Percentiles rank a stretch among this genome's conserved stretches.
phyloP scores from a whole-genome alignment of 257 asterid species.

The Salvia splendens region DNA sequence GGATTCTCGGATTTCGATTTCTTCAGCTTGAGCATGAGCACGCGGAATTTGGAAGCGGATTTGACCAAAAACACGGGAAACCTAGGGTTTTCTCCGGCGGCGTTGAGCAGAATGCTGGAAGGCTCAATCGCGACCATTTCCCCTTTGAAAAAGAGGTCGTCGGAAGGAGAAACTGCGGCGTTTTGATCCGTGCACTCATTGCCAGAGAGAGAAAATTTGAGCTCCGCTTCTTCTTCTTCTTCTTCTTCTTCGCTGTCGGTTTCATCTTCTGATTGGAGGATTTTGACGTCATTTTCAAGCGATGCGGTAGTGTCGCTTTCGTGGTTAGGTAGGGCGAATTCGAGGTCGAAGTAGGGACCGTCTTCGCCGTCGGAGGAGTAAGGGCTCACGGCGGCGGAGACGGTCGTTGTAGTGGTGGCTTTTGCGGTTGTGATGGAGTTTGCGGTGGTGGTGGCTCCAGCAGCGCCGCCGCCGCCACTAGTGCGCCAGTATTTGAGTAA shows the following conservation, averaged over 20 bases:
- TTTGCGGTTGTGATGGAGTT: constrained; percentile 28
- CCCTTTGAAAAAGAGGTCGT: constrained; percentile 42
- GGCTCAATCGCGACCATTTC: constrained; percentile 44
- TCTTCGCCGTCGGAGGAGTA: constrained; percentile 51
- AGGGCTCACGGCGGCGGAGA: constrained; percentile 36
- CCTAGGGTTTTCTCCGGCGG: constrained; percentile 45
- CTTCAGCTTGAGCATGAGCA: constrained; percentile 52
- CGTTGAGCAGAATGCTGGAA: constrained; percentile 28
- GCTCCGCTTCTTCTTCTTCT: constrained; percentile 36
- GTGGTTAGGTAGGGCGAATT: constrained; percentile 43
- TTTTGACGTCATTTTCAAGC: constrained; percentile 9
- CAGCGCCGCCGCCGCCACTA: constrained; percentile 16
- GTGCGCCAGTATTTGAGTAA: constrained; percentile 57
- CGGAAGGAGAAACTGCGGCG: constrained; percentile 41
- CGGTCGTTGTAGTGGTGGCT: constrained; percentile 34
- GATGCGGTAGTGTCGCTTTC: constrained; percentile 35
- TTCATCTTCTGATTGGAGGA: constrained; percentile 19
- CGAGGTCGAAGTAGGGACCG: constrained; percentile 58
- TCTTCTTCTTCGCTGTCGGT: constrained; percentile 35
- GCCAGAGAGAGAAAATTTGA: constrained; percentile 33
- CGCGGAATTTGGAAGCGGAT: constrained; percentile 50
- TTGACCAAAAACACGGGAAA: constrained; percentile 44
- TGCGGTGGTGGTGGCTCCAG: constrained; percentile 33
- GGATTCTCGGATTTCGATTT: constrained; percentile 38
- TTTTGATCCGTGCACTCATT: constrained; percentile 29